Conservation (phyloP, 2,329 filamentous ascomycete species). For the Cercospora zeina region DNA sequence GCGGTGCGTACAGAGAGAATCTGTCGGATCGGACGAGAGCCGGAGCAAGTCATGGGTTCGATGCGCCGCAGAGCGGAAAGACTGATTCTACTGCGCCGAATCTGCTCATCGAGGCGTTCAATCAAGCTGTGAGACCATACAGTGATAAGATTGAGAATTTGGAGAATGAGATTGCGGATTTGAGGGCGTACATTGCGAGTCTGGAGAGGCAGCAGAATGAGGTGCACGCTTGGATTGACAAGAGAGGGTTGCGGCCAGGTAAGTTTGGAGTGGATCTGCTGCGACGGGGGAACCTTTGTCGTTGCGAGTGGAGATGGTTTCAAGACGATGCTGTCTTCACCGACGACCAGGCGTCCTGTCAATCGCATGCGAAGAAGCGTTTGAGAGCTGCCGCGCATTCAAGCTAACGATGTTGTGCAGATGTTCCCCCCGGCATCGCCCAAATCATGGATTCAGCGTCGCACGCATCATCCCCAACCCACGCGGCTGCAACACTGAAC, state of each 20-base stretch:
- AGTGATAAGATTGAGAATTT: constrained; percentile 56
- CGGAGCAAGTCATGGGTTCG: constrained; percentile 28
- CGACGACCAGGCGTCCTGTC: no score
- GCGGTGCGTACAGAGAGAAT: constrained; percentile 5
- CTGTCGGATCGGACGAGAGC: constrained; percentile 10
- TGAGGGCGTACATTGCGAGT: constrained; percentile 53
- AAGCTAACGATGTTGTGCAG: constrained; percentile 36
- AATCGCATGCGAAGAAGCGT: neutral
- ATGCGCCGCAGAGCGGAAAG: constrained; percentile 28
- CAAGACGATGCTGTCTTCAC: no score
- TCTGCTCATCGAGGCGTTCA: constrained; percentile 55
- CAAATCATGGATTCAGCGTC: constrained; percentile 55
- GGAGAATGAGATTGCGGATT: constrained; percentile 53
- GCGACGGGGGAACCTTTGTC: neutral
- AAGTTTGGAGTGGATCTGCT: constrained; percentile 29
- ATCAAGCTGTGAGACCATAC: constrained; percentile 54
- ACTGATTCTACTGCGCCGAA: constrained; percentile 50
- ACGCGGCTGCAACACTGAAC: constrained; percentile 54
- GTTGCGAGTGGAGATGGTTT: neutral
- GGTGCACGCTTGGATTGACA: constrained; percentile 58
- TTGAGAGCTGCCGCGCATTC: neutral
- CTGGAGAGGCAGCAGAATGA: constrained; percentile 54
- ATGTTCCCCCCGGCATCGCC: constrained; percentile 55
- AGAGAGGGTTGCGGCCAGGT: constrained; percentile 56
- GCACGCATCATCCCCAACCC: constrained; percentile 42